Base-by-base conservation (phyloP, 2,329 filamentous ascomycete genomes). In the Arthroderma uncinatum region DNA sequence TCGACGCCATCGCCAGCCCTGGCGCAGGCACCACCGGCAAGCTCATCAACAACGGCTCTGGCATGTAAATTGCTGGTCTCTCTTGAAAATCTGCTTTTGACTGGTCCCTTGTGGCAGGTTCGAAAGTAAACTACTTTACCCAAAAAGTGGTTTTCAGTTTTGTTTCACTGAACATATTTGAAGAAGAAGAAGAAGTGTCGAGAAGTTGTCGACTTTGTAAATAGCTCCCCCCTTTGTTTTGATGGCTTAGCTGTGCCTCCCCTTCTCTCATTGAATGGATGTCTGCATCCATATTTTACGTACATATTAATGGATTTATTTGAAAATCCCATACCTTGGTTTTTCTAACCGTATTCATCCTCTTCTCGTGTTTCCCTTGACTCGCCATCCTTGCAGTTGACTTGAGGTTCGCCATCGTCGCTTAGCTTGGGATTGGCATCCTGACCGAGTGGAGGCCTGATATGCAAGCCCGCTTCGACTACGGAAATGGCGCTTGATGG, bases 41-140 rank as follows among this genome's bases (percentile, higher is more conserved):
- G 53, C 65, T 69, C 54, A 64, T 65, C 4, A 68, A 62, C 54
- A 69, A 68, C 44, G 66, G 34, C 50, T 19, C n/a, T 21, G 50
- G 50, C 19, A 53, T 19, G 16, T 53, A 53, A 53, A 39, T 53
- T 28, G 44, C 16, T 42, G 39, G 23, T 9, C 39, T 42, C 19
- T 9, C 6, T 23, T 10, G 16, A 9, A 21, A 7, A 19, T 23
- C 19, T 42, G 21, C 44, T 48, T 48, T 30, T 48, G 44, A 30
- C 44, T 48, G 44, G 44, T 39, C 36, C 14, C 14, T 16, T 39
- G 36, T 9, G 36, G 36, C 21, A 4, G 23, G 14, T 48, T 30
- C 23, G 28, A 8, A 25, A 28, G 25, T 42, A 48, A 48, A 25
- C 44, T 10, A 30, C 23, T 28, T 28, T 21, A 16, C 39, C 39